Percentiles rank a stretch among this genome's conserved stretches.
Conservation (phyloP, 1,139 yeast species). For the Geotrichum carabidarum region DNA sequence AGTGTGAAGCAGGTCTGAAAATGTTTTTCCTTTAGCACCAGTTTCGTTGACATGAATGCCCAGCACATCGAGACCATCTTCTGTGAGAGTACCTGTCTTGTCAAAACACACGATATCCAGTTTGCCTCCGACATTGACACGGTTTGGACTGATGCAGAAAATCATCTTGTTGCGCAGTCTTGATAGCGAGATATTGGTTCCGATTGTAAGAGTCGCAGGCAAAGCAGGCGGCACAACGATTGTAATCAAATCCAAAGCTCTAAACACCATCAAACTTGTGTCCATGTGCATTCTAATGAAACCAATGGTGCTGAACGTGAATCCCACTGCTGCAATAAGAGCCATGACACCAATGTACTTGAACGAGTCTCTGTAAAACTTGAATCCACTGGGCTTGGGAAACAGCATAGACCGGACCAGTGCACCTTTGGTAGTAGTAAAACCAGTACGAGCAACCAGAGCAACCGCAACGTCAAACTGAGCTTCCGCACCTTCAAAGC, state of each 20-base stretch:
- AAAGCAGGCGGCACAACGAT: conserved; percentile 98
- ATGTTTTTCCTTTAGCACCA: conserved; percentile 36
- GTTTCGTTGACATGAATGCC: conserved; percentile 57
- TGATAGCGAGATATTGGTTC: conserved; percentile 84
- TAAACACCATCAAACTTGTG: conserved; percentile 61
- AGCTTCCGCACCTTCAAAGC: conserved; percentile 17
- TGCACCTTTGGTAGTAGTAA: conserved; percentile 94
- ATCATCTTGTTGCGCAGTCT: conserved; percentile 65
- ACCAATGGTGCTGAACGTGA: conserved; percentile 74
- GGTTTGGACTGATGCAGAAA: conserved; percentile 87
- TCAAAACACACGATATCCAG: conserved; percentile 88
- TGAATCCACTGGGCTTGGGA: conserved; percentile 91
- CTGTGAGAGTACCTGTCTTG: conserved; percentile 95
- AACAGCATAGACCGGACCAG: conserved; percentile 90
- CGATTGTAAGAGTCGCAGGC: conserved; percentile 95
- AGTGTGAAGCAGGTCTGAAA: conserved; percentile 44
- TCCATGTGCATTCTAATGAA: conserved; percentile 73
- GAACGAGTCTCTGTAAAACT: conserved; percentile 89
- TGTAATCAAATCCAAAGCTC: conserved; percentile 91
- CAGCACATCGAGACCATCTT: conserved; percentile 88
- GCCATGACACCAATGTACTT: conserved; percentile 95
- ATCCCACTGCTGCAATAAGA: conserved; percentile 76
- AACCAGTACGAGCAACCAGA: conserved; percentile 83
- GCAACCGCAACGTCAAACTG: conserved; percentile 67
- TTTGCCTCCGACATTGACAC: conserved; percentile 93